phyloP scores from a whole-genome alignment of 768 basidiomycete genomes.

The Galerina marginata region DNA sequence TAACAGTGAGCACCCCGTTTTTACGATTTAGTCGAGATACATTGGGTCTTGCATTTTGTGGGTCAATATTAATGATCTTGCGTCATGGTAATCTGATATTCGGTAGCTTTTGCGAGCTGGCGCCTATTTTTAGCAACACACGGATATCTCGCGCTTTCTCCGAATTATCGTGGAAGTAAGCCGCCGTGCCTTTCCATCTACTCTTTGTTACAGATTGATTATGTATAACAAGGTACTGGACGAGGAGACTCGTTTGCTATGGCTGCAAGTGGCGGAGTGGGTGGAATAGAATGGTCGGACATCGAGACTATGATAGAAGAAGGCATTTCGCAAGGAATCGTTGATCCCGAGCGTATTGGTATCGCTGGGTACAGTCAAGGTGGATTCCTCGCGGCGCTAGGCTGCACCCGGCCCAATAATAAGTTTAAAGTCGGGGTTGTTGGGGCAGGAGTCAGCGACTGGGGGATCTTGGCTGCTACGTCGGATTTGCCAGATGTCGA shows the following conservation, averaged over 20 bases:
- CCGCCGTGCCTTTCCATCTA: neutral
- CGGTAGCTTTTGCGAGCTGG: conserved; percentile 6
- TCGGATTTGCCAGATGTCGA: conserved; percentile 16
- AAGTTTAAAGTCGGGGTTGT: conserved; percentile 15
- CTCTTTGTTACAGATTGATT: neutral
- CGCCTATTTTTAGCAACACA: conserved; percentile 15
- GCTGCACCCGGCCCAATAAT: conserved; percentile 13
- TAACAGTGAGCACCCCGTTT: neutral
- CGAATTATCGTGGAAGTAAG: conserved; percentile 14
- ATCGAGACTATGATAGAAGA: conserved; percentile 16
- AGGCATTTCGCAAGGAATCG: conserved; percentile 11
- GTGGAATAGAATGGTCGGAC: conserved; percentile 14
- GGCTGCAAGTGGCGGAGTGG: conserved; percentile 15
- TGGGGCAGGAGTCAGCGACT: conserved; percentile 16
- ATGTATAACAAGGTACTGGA: conserved; percentile 6
- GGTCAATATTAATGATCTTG: neutral
- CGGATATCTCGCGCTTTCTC: conserved; percentile 15
- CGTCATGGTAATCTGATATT: no score
- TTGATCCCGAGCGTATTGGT: conserved; percentile 14
- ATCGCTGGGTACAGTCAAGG: conserved; percentile 18
- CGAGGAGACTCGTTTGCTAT: conserved; percentile 15
- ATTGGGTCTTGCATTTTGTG: conserved; percentile 2
- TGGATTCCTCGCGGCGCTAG: conserved; percentile 13
- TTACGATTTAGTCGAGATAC: conserved; percentile 1
- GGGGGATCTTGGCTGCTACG: conserved; percentile 17